Conservation (phyloP, 2,329 filamentous ascomycete genomes). For the Pseudogymnoascus sp. region DNA sequence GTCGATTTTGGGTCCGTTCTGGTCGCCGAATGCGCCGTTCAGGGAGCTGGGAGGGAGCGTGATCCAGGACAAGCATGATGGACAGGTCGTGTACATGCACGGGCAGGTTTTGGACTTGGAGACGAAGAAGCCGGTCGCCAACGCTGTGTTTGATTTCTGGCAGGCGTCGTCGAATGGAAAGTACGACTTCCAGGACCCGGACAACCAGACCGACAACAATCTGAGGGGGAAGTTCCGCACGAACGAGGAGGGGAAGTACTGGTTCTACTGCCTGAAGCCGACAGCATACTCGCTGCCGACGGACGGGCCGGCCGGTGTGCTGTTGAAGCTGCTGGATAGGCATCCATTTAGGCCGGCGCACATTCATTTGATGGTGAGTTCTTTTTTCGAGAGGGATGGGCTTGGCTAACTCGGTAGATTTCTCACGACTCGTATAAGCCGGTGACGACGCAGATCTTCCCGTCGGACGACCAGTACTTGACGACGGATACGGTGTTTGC, state of each 20-base stretch:
- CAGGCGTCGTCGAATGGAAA: slow-evolving; percentile 69
- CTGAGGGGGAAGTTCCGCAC: slow-evolving; percentile 69
- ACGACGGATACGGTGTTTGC: slow-evolving; percentile 41
- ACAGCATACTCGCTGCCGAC: slow-evolving; percentile 66
- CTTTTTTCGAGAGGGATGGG: slow-evolving; percentile 20
- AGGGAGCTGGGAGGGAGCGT: slow-evolving; percentile 59
- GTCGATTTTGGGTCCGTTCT: slow-evolving; percentile 72
- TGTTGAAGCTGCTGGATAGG: slow-evolving; percentile 47
- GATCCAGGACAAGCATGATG: slow-evolving; percentile 56
- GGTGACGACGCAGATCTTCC: slow-evolving; percentile 69
- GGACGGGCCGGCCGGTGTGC: slow-evolving; percentile 49
- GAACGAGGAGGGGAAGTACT: slow-evolving; percentile 62
- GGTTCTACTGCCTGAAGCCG: slow-evolving; percentile 69
- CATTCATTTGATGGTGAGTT: slow-evolving; percentile 45
- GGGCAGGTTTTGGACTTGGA: slow-evolving; percentile 58
- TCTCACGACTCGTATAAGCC: slow-evolving; percentile 60
- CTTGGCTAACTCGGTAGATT: slow-evolving; percentile 35
- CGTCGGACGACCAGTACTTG: slow-evolving; percentile 59
- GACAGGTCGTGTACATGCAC: slow-evolving; percentile 60
- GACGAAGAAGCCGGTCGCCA: slow-evolving; percentile 59
- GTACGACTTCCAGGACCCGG: slow-evolving; percentile 70
- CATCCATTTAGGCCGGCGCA: slow-evolving; percentile 51
- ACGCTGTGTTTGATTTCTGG: slow-evolving; percentile 72
- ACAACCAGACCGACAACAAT: slow-evolving; percentile 66
- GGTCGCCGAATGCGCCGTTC: slow-evolving; percentile 69